Evolutionary conservation across 2,329 filamentous ascomycete species (phyloP), one percentile per base, ranked within the genome.

Genomic region (Beauveria australis): DNA sequence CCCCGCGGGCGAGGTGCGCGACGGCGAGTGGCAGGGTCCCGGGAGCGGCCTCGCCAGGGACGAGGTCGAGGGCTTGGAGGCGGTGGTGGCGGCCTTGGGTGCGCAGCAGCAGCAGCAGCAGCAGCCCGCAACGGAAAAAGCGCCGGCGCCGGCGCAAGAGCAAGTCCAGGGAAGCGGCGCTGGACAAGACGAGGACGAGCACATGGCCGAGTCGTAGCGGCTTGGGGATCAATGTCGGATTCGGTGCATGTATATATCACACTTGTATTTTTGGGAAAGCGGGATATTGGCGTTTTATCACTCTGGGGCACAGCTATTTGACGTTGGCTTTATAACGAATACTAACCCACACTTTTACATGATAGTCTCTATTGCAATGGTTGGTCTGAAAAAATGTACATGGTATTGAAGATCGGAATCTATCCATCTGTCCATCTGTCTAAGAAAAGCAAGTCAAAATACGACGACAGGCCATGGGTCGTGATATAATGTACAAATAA

Each of bases 21-120:
- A 87, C 67, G 85, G 85, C 12, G 83, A 87, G 70, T 85, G 83
- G 82, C 82, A 84, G 67, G 81, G 80, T 6, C 76, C 76, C 41
- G 82, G 82, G 6, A 72, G 78, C 62, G 77, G 72, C 30, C 66
- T 84, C 16, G 77, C 72, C 2, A 75, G 74, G 52, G 79, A 74
- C 1, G 83, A 87, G 68, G 82, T 86, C 1, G 81, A 84, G 63
- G 79, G 79, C 8, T 63, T 87, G 63, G 84, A 87, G 68, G 74
- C 69, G 69, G 67, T 18, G 67, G 57, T n/a, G 62, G 51, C 19
- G 66, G 61, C 8, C 49, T 18, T 37, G 51, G 47, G 43, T 19
- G 37, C 41, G 37, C 33, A 24, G 22, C 37, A 16, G 26, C 41
- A 28, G 28, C 28, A 30, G 28, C 28, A 28, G 30, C 54, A 19